These are phyloP conservation scores for Austroboletus eburneus DNA, from an alignment of 768 basidiomycete species.

Conservation along the genomic window DNA sequence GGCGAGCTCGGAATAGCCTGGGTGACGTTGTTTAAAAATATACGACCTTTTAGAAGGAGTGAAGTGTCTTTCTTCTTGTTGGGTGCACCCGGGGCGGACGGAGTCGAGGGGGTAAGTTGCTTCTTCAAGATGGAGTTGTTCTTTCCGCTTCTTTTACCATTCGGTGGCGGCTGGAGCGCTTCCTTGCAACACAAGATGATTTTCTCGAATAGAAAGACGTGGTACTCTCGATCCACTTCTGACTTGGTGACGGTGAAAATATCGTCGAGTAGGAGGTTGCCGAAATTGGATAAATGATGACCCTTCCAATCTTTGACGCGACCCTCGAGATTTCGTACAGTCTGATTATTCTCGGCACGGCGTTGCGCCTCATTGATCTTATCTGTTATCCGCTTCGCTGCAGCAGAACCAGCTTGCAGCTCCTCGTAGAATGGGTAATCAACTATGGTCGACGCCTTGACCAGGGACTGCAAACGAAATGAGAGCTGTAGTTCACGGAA, in stretches of 20 bases:
- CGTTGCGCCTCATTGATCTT: slow-evolving; percentile 95
- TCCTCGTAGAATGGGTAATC: slow-evolving; percentile 75
- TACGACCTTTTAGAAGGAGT: slow-evolving; percentile 89
- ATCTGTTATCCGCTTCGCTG: slow-evolving; percentile 90
- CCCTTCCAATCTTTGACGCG: slow-evolving; percentile 99
- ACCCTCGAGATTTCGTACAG: slow-evolving; percentile 77
- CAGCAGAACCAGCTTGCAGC: slow-evolving; percentile 75
- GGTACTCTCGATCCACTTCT: slow-evolving; percentile 95
- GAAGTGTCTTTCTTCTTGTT: slow-evolving; percentile 74
- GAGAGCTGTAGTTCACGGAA: slow-evolving; percentile 9
- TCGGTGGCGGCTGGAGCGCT: slow-evolving; percentile 53
- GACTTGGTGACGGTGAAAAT: slow-evolving; percentile 94
- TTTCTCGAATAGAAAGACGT: slow-evolving; percentile 98
- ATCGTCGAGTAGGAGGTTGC: slow-evolving; percentile 90
- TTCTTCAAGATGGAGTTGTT: slow-evolving; percentile 89
- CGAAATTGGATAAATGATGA: slow-evolving; percentile 92
- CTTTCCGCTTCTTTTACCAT: slow-evolving; percentile 70
- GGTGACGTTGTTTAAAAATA: slow-evolving; percentile 95
- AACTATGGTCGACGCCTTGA: slow-evolving; percentile 61
- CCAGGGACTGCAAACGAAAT: slow-evolving; percentile 49
- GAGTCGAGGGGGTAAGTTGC: slow-evolving; percentile 47
- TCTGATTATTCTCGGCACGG: slow-evolving; percentile 85
- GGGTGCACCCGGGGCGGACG: slow-evolving; percentile 48
- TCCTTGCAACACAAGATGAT: slow-evolving; percentile 99
- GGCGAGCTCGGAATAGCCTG: slow-evolving; percentile 62